Evolutionary conservation across 1,284 basidiomycete species (phyloP), one percentile per base, ranked within the genome.

Genomic region (Vanrija sp.): DNA sequence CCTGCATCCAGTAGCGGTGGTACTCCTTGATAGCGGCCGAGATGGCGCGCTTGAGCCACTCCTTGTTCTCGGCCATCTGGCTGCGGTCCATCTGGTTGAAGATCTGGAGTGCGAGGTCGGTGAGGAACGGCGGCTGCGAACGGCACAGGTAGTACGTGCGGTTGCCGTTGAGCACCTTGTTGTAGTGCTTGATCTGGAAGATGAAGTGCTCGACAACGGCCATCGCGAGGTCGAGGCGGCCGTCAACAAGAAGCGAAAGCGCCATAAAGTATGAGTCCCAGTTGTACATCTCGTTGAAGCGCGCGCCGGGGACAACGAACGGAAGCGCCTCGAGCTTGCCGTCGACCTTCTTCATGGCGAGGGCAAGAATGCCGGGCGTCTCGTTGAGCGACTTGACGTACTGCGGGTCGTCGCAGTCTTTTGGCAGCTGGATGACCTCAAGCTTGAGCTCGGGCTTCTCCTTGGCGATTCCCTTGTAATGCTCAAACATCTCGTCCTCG

Each of bases 131-230:
- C 29, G 95, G 95, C 74, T 98, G 95, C 15, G 93, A 88, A 53
- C 95, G 88, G 76, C 89, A 91, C 55, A 98, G 85, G 76, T 98
- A 98, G 63, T 77, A 77, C 12, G 72, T 68, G 54, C 75, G 60
- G 65, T 75, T 77, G n/a, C 75, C 75, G 56, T 77, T 77, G 43
- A 77, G 55, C 23, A 80, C 76, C 75, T 95, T 97, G 80, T 89
- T 88, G 74, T 97, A 97, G 78, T 97, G 90, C 77, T 86, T 91
- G 81, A 98, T 97, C 81, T 98, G 91, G 73, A 98, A 98, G 70
- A 97, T 89, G 78, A 97, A 98, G 76, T 98, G 95, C 61, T 98
- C 95, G 46, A 98, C 92, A 83, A 96, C 94, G 65, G 91, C 90
- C 78, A 92, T 91, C 8, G 95, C 95, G 82, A 98, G 89, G 61